These are phyloP conservation scores for Colletotrichum melonis DNA, from an alignment of 2,329 filamentous ascomycete species.

Conservation along the genomic window DNA sequence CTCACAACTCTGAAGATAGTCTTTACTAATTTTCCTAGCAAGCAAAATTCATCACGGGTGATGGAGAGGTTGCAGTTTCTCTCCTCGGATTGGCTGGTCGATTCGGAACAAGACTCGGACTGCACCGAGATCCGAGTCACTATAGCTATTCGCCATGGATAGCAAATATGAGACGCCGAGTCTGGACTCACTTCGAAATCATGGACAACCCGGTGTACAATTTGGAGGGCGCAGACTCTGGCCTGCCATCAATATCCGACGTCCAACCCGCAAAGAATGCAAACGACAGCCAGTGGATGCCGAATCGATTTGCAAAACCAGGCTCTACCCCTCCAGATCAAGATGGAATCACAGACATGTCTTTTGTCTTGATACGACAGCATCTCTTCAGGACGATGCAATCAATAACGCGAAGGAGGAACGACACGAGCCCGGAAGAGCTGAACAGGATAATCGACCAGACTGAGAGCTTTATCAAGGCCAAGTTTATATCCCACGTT, in stretches of 20 bases:
- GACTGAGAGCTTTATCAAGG: slow-evolving; percentile 16
- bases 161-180: slow-evolving; percentile 23
- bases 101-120: slow-evolving; percentile 23
- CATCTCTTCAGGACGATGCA: slow-evolving; percentile 19
- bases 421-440: slow-evolving; percentile 14
- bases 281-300: slow-evolving; percentile 37
- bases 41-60: slow-evolving; percentile 29
- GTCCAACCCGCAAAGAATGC: slow-evolving; percentile 29
- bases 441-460: slow-evolving; percentile 20
- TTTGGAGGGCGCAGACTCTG: slow-evolving; percentile 36
- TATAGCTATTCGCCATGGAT: slow-evolving; percentile 30
- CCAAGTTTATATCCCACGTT: slow-evolving; percentile 28
- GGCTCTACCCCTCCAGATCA: slow-evolving; percentile 31
- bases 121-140: slow-evolving; percentile 31
- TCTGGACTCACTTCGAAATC: slow-evolving; percentile 32
- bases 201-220: slow-evolving; percentile 37
- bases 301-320: slow-evolving; percentile 34
- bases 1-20: background rate
- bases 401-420: slow-evolving; percentile 8
- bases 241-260: slow-evolving; percentile 30
- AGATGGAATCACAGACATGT: slow-evolving; percentile 38
- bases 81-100: slow-evolving; percentile 29
- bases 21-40: background rate
- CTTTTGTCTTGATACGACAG: slow-evolving; percentile 33
- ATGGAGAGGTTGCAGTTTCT: slow-evolving; percentile 22